Evolutionary conservation across 164 flowering plant species (phyloP).

Genomic region (Buxus sempervirens): DNA sequence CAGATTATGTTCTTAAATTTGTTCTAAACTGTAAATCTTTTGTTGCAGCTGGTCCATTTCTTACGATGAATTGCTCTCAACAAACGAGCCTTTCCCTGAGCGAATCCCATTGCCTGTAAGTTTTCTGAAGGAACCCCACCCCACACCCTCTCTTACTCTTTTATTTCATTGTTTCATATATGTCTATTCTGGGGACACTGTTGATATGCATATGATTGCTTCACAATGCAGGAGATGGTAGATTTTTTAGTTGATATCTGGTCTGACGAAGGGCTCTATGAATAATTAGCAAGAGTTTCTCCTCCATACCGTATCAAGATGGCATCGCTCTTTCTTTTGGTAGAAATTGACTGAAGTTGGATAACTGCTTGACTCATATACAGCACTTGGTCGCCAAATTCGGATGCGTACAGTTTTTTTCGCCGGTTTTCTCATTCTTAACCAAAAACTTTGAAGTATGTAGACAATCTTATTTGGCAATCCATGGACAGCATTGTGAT

Average conservation of each 20-base stretch:
- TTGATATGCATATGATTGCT: neutral
- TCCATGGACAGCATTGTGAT: neutral
- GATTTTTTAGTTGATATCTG: slow-evolving; percentile 72
- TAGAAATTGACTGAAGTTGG: slow-evolving; percentile 22
- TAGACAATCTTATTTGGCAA: neutral
- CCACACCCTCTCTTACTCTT: too few relatives aligned
- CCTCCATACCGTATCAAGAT: neutral
- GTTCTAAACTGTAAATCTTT: too few relatives aligned
- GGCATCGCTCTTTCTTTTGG: neutral
- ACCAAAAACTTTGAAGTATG: neutral
- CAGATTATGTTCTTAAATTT: too few relatives aligned
- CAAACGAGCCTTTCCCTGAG: slow-evolving; percentile 45
- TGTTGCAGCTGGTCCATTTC: slow-evolving; percentile 70
- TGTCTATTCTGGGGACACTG: neutral
- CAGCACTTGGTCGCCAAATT: slow-evolving; percentile 8
- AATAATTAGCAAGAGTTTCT: slow-evolving; percentile 12
- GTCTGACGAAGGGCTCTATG: slow-evolving; percentile 61
- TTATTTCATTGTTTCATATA: too few relatives aligned
- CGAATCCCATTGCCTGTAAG: slow-evolving; percentile 59
- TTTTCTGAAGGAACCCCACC: neutral
- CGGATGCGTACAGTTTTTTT: neutral
- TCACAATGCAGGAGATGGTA: slow-evolving; percentile 67
- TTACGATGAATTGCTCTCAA: slow-evolving; percentile 58
- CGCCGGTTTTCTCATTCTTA: neutral
- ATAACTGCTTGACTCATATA: slow-evolving; percentile 5